Conservation (phyloP, 768 basidiomycete genomes). For the Hericium erinaceus region DNA sequence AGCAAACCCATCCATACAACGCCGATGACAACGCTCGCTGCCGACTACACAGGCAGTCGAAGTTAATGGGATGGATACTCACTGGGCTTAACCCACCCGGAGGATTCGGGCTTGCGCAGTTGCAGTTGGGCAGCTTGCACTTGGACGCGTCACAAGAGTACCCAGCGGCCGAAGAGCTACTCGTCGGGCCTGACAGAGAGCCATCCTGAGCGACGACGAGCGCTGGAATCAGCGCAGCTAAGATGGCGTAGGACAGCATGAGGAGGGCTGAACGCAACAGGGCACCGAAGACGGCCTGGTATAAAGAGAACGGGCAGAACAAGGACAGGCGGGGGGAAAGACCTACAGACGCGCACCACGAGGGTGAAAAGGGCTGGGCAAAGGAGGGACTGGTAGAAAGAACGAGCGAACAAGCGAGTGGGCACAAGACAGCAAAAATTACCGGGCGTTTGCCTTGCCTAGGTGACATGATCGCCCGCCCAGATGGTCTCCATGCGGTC, state of each 20-base stretch:
- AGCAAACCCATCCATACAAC: not conserved
- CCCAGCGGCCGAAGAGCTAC: conserved; percentile 44
- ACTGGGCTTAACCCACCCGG: conserved; percentile 64
- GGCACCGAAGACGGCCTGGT: not conserved
- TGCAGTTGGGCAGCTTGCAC: conserved; percentile 63
- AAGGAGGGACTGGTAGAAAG: not conserved
- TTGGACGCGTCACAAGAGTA: conserved; percentile 60
- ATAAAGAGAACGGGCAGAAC: not conserved
- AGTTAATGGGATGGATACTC: conserved; percentile 19
- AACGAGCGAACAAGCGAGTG: not conserved
- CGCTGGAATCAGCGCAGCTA: conserved; percentile 10
- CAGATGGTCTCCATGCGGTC: too few species aligned
- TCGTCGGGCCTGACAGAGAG: conserved; percentile 40
- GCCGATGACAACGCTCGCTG: too few species aligned
- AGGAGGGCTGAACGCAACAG: not conserved
- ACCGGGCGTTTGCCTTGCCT: not conserved
- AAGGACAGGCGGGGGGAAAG: not conserved
- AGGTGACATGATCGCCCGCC: too few species aligned
- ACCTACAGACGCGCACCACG: not conserved
- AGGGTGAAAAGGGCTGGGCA: not conserved
- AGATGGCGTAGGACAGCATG: conserved; percentile 7
- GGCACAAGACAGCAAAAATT: not conserved
- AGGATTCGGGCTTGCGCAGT: conserved; percentile 64
- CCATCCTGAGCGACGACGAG: conserved; percentile 36
- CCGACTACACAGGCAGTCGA: not conserved